phyloP scores from a whole-genome alignment of 306 rosid genomes.

The Acacia crassicarpa region DNA sequence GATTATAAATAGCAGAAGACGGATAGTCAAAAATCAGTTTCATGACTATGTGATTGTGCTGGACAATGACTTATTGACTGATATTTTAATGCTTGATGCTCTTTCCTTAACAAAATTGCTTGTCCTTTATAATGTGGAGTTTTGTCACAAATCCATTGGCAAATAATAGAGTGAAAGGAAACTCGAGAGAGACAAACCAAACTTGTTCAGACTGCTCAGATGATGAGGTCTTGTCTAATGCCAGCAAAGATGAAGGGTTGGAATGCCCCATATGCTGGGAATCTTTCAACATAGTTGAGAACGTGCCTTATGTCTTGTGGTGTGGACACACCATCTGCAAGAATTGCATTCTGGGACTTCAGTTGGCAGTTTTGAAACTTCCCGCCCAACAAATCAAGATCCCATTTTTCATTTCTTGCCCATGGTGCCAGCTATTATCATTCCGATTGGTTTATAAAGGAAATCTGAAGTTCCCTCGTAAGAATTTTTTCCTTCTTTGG shows the following conservation, averaged over 20 bases:
- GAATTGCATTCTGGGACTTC: slow-evolving; percentile 88
- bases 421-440: slow-evolving; percentile 84
- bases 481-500: slow-evolving; percentile 91
- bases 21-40: slow-evolving; percentile 7
- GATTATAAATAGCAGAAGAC: slow-evolving; percentile 6
- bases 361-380: slow-evolving; percentile 72
- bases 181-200: slow-evolving; percentile 43
- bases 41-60: slow-evolving; percentile 14
- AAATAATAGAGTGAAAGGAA: slow-evolving; percentile 65
- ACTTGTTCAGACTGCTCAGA: slow-evolving; percentile 71
- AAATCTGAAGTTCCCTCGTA: slow-evolving; percentile 73
- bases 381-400: slow-evolving; percentile 66
- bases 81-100: slow-evolving; percentile 23
- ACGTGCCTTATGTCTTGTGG: slow-evolving; percentile 91
- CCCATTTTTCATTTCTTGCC: slow-evolving; percentile 77
- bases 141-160: slow-evolving; percentile 61
- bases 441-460: slow-evolving; percentile 75
- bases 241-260: slow-evolving; percentile 76
- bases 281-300: slow-evolving; percentile 94
- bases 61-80: slow-evolving; percentile 26
- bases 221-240: slow-evolving; percentile 77
- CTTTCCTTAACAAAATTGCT: slow-evolving; percentile 22
- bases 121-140: slow-evolving; percentile 62
- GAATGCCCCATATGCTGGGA: slow-evolving; percentile 97
- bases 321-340: slow-evolving; percentile 93